Evolutionary conservation across 1,284 basidiomycete species (phyloP).

Genomic region (Puccinia horiana): DNA sequence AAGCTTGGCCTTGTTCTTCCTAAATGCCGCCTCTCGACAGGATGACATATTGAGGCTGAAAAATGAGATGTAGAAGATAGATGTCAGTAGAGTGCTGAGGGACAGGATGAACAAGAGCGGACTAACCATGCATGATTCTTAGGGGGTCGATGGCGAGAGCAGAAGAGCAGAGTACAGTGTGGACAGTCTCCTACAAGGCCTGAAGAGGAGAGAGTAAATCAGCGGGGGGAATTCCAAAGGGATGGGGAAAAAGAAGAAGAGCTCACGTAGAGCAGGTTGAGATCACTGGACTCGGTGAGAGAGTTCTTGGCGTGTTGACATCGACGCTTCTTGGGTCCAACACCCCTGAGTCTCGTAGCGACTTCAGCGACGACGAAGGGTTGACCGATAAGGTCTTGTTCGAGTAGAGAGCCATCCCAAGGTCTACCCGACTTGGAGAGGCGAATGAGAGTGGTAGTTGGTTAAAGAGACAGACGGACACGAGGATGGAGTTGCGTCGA

Average conservation of each 20-base stretch:
- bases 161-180: conserved; percentile 60
- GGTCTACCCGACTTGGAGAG: conserved; percentile 24
- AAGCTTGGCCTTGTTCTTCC: conserved; percentile 61
- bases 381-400: neutral
- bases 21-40: conserved; percentile 61
- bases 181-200: conserved; percentile 60
- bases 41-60: conserved; percentile 59
- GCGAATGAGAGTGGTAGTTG: conserved; percentile 28
- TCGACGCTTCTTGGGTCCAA: conserved; percentile 37
- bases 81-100: neutral
- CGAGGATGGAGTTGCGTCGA: neutral
- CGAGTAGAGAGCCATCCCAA: conserved; percentile 17
- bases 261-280: conserved; percentile 42
- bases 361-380: conserved; percentile 32
- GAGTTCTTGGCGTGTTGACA: conserved; percentile 39
- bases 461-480: conserved; percentile 31
- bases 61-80: neutral
- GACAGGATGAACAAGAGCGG: neutral
- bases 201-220: neutral
- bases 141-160: conserved; percentile 60
- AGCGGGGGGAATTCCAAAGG: neutral
- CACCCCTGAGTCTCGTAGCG: conserved; percentile 32
- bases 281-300: conserved; percentile 37
- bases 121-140: conserved; percentile 61
- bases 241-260: neutral